Base-by-base conservation (phyloP, 2,329 filamentous ascomycete species). In the Fusarium citri region DNA sequence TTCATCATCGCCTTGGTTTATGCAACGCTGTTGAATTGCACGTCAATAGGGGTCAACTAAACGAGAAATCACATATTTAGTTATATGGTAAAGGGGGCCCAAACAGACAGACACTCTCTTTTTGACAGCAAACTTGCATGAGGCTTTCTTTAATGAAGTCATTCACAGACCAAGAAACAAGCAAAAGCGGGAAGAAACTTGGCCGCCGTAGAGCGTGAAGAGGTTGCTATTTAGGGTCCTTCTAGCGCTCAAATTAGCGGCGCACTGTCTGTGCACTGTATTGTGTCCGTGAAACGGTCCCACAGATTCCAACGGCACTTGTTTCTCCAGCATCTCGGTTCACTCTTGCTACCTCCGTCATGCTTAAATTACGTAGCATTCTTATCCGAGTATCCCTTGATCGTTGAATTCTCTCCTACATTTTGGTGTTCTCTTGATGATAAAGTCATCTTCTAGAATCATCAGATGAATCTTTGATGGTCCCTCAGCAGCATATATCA, bases 291-390 rank as follows among this genome's bases (percentile, higher is more conserved):
- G 57, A 68, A 62, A 62, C 63, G 22, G 70, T 64, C 53, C 71
- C 72, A 70, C 60, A 55, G 12, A 54, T 41, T 15, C 54, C 46
- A 59, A 69, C 69, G 68, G 72, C 72, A 74, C 50, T 74, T 66
- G 66, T 73, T 66, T 72, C 63, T 72, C 66, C 59, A 74, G 64
- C 48, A 72, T 70, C 57, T 74, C 72, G 64, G 70, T 65, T 74
- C 58, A 58, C 59, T 47, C 46, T 69, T 58, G 61, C 45, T 49
- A 48, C 53, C 69, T 66, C 46, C 51, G 37, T 64, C 71, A 56
- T 62, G 45, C 50, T 62, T 63, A 63, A 68, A 66, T 48, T 66
- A 66, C 48, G 62, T 64, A 68, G 55, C 68, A 72, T 66, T 73
- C 66, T 71, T 72, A 53, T 46, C 47, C 40, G 20, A 45, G 48